phyloP scores from a whole-genome alignment of 768 basidiomycete genomes.

The Lentinula detonsa region DNA sequence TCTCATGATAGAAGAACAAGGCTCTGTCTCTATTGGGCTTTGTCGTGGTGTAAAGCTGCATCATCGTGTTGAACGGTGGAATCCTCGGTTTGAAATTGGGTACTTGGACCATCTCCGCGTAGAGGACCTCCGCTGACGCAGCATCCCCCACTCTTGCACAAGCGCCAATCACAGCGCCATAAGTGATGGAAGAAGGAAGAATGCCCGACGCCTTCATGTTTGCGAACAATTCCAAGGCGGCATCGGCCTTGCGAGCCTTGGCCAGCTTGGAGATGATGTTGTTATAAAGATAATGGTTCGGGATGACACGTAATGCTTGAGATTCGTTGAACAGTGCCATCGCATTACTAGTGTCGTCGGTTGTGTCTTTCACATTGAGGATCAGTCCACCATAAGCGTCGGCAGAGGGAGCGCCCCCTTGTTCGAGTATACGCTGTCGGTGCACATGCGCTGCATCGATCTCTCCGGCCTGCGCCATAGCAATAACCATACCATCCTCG shows the following conservation, averaged over 20 bases:
- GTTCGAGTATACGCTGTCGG: constrained; percentile 68
- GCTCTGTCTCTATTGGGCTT: constrained; percentile 79
- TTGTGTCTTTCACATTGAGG: constrained; percentile 83
- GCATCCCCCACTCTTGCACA: constrained; percentile 92
- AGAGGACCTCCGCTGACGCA: constrained; percentile 73
- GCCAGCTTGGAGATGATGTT: constrained; percentile 95
- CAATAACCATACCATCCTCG: constrained; percentile 89
- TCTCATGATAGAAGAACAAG: constrained; percentile 65
- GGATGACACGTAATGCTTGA: constrained; percentile 56
- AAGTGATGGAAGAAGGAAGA: constrained; percentile 80
- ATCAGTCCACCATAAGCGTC: constrained; percentile 94
- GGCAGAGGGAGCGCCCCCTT: constrained; percentile 73
- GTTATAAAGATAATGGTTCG: constrained; percentile 91
- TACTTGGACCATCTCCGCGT: constrained; percentile 74
- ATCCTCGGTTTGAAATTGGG: constrained; percentile 81
- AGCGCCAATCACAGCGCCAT: constrained; percentile 90
- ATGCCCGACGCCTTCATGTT: constrained; percentile 70
- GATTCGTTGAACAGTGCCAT: constrained; percentile 80
- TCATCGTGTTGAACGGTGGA: constrained; percentile 98
- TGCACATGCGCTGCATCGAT: constrained; percentile 78
- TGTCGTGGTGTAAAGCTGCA: constrained; percentile 91
- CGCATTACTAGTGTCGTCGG: constrained; percentile 89
- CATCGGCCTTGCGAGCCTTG: constrained; percentile 89
- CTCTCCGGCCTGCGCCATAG: constrained; percentile 75
- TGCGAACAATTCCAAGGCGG: constrained; percentile 82